Evolutionary conservation across 1,284 basidiomycete genomes (phyloP), one percentile per base, ranked within the genome.

Genomic region (Chalciporus sp.): DNA sequence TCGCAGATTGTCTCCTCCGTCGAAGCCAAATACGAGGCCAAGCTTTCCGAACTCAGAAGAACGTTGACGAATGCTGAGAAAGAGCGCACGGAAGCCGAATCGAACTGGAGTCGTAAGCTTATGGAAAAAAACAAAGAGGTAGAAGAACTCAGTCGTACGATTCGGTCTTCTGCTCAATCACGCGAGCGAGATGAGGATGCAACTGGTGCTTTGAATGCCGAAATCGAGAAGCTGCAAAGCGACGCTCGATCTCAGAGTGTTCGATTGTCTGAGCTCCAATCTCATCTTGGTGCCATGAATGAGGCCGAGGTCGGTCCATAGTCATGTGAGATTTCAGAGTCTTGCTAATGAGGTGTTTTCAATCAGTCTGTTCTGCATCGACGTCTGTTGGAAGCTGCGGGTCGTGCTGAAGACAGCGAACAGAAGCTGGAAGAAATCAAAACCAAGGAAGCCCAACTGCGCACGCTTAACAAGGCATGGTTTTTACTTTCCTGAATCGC

Each of bases 91-190:
- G 91, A 92, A 53, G 82, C 82, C 28, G 94, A 97, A 61, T 85
- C 88, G 37, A 88, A 92, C 58, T 94, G 93, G 90, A 90, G 88
- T 62, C 79, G 79, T 55, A 94, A 88, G 63, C 72, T 94, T 37
- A 80, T 80, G 31, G 88, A 90, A 61, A 89, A 91, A 65, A 76
- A 83, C 23, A 81, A 80, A 56, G 94, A 95, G 66, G 77, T 88
- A 17, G 94, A 96, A 55, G 79, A 85, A 39, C 67, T 96, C 58
- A 83, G 86, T 59, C 72, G 72, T 28, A 67, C 79, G 40, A 66
- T 94, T 40, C 82, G 82, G 58, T 80, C 72, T 56, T 82, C 81
- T 17, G 75, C 82, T 33, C 80, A 80, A 59, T 78, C 71, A 23
- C 78, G 82, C 54, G 79, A 85, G 57, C 79, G 82, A 53, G 80